phyloP scores from a whole-genome alignment of 2,329 filamentous ascomycete species.

The Cryphonectria radicalis region DNA sequence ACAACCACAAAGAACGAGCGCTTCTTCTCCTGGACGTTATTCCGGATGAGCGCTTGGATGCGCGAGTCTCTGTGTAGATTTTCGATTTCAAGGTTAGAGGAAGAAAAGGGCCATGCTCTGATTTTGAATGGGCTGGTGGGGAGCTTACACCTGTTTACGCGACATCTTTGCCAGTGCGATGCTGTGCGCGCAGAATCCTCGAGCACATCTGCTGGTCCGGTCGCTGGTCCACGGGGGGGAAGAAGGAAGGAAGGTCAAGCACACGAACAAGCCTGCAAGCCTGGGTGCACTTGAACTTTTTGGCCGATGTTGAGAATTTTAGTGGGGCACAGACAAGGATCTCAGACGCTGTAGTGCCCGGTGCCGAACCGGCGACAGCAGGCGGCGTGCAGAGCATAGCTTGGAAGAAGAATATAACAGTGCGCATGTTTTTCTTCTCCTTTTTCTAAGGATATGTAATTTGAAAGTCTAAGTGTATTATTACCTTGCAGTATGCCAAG shows the following conservation, averaged over 20 bases:
- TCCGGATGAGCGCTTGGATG: conserved; percentile 87
- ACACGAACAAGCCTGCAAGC: not conserved
- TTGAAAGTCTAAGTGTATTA: no score
- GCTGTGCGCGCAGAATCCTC: conserved; percentile 13
- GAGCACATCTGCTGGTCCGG: conserved; percentile 15
- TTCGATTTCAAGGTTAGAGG: conserved; percentile 12
- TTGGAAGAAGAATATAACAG: not conserved
- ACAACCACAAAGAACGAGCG: conserved; percentile 97
- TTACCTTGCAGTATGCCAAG: no score
- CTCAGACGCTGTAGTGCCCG: not conserved
- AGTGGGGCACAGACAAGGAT: conserved; percentile 22
- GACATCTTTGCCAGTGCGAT: conserved; percentile 53
- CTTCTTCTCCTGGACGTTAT: conserved; percentile 94
- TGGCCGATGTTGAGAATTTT: conserved; percentile 28
- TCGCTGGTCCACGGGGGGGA: conserved; percentile 8
- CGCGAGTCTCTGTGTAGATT: conserved; percentile 71
- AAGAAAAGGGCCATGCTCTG: not conserved
- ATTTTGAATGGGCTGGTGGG: not conserved
- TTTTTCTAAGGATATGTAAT: not conserved
- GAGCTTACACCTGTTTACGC: conserved; percentile 60
- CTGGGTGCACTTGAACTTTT: conserved; percentile 25
- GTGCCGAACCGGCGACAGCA: conserved; percentile 12
- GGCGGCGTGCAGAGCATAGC: not conserved
- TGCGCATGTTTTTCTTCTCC: not conserved
- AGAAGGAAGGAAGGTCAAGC: not conserved